Conservation (phyloP, 2,329 filamentous ascomycete species). For the Calycina marina region DNA sequence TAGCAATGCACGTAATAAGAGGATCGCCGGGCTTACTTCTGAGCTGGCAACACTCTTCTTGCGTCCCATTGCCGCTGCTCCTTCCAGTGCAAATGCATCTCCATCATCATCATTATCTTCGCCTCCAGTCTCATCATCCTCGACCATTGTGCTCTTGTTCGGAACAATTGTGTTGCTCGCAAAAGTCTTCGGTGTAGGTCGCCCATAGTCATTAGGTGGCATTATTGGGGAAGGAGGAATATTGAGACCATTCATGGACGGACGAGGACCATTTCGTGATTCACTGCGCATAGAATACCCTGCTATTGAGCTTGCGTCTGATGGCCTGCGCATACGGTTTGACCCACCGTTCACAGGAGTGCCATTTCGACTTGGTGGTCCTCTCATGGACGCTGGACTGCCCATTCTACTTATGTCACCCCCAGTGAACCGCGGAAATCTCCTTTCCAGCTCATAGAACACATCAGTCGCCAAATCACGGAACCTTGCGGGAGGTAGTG, state of each 20-base stretch:
- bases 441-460: conserved; percentile 82
- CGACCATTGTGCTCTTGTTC: conserved; percentile 94
- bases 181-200: conserved; percentile 76
- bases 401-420: conserved; percentile 53
- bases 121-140: conserved; percentile 63
- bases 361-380: conserved; percentile 37
- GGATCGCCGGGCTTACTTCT: conserved; percentile 23
- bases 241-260: conserved; percentile 27
- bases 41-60: conserved; percentile 25
- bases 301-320: conserved; percentile 42
- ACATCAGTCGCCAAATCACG: conserved; percentile 89
- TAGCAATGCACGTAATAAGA: conserved; percentile 8
- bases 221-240: conserved; percentile 46
- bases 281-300: conserved; percentile 25
- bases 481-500: conserved; percentile 74
- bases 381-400: conserved; percentile 53
- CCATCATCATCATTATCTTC: conserved; percentile 74
- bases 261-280: conserved; percentile 21
- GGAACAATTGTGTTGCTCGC: conserved; percentile 94
- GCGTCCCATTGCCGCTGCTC: conserved; percentile 19
- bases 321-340: conserved; percentile 30
- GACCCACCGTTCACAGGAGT: conserved; percentile 49
- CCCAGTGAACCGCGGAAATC: conserved; percentile 68
- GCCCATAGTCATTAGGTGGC: conserved; percentile 49
- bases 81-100: conserved; percentile 48